Base-by-base conservation (phyloP, 2,329 filamentous ascomycete genomes). In the Sarocladiaceae sp. region DNA sequence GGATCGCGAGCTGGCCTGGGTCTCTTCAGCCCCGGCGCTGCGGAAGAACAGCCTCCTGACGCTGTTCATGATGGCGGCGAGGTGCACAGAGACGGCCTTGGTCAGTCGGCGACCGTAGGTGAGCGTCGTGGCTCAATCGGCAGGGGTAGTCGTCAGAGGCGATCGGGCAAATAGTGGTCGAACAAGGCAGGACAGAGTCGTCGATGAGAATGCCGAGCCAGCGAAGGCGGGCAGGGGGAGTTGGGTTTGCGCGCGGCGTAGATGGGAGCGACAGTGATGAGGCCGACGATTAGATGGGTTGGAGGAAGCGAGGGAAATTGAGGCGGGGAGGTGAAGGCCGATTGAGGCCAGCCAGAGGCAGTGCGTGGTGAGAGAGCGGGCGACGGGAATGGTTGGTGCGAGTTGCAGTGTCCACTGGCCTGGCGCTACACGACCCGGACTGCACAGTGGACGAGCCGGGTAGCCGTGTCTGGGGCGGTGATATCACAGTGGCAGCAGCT, bases 231-330 rank as follows among this genome's bases (percentile, higher is more conserved):
- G 37, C 37, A 27, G 15, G 15, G 23, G 24, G 19, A 23, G 10
- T n/a, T 10, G n/a, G n/a, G 4, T 3, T 18, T 12, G 37, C 23
- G 37, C 37, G 37, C 37, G 23, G 20, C 37, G 37, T 27, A 21
- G 37, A 9, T 29, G 19, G 4, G 29, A 24, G 7, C 37, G 37
- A 29, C 9, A 13, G 9, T 27, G 23, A 26, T 41, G 37, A 29
- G 29, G 37, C 20, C 23, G 37, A 39, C 21, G 21, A 41, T 24
- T 21, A 29, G 37, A 29, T 29, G 23, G 26, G n/a, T n/a, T n/a
- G n/a, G n/a, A n/a, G 29, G 23, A 13, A 29, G 37, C 37, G 37
- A 41, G 37, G 37, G 37, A 41, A 41, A 41, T 41, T 41, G 37
- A 41, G 37, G 37, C 37, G 37, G 37, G 37, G 34, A 39, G 37